phyloP scores from a whole-genome alignment of 2,329 filamentous ascomycete species.

The Penicillium sp. region DNA sequence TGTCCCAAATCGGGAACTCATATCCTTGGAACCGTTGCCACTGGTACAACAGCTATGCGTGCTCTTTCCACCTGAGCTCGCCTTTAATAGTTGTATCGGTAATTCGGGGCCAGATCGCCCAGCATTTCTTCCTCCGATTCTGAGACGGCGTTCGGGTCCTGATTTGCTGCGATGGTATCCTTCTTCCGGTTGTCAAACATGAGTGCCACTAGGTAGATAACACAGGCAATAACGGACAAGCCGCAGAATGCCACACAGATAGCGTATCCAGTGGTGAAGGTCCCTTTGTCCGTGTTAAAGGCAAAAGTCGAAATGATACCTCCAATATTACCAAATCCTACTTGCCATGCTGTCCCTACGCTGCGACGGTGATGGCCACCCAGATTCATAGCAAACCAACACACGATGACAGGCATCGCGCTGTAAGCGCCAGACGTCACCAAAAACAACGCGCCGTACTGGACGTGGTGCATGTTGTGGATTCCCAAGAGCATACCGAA shows the following conservation, averaged over 20 bases:
- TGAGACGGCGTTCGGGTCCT: conserved; percentile 25
- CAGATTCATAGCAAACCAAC: conserved; percentile 82
- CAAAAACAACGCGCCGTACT: conserved; percentile 83
- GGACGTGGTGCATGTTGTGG: conserved; percentile 64
- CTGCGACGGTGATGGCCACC: conserved; percentile 72
- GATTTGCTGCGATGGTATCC: conserved; percentile 25
- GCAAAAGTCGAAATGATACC: conserved; percentile 77
- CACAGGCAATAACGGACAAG: conserved; percentile 62
- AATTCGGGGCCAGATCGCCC: conserved; percentile 49
- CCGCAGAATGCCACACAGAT: conserved; percentile 77
- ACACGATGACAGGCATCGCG: conserved; percentile 86
- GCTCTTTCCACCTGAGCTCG: neutral
- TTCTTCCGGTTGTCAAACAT: conserved; percentile 47
- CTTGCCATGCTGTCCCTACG: conserved; percentile 75
- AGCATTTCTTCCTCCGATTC: conserved; percentile 40
- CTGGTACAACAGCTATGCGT: neutral
- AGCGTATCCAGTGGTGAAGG: conserved; percentile 74
- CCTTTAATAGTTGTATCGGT: conserved; percentile 43
- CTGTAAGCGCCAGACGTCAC: conserved; percentile 79
- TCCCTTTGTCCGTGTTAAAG: conserved; percentile 68
- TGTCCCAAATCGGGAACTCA: neutral
- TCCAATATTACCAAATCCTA: conserved; percentile 77
- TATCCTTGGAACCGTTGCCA: conserved; percentile 2
- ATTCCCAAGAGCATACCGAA: conserved; percentile 76
- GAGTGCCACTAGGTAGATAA: conserved; percentile 42